Evolutionary conservation across 805 yeast genomes (phyloP).

Genomic region (Candida ortonii): DNA sequence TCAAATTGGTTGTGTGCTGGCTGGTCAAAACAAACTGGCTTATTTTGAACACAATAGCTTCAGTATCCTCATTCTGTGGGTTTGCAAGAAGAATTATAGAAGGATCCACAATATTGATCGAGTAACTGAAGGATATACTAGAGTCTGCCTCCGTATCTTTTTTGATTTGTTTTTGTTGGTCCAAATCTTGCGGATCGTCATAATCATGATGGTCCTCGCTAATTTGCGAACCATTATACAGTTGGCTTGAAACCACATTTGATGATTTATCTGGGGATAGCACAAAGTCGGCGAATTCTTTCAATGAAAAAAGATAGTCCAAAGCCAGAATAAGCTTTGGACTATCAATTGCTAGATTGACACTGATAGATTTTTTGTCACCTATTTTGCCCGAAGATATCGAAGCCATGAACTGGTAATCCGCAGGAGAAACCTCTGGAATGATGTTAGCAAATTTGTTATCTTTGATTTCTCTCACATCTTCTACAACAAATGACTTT

Average conservation of each 20-base stretch:
- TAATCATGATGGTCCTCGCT: no score
- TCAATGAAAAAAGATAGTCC: conserved; percentile 79
- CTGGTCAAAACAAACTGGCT: conserved; percentile 73
- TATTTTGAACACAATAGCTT: conserved; percentile 86
- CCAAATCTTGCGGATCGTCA: no score
- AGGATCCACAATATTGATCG: conserved; percentile 66
- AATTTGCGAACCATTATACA: no score
- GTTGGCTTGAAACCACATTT: no score
- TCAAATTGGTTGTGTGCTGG: conserved; percentile 62
- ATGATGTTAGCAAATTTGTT: conserved; percentile 79
- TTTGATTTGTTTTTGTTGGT: no score
- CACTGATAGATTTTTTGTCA: conserved; percentile 40
- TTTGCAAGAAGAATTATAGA: conserved; percentile 80
- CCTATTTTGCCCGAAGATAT: conserved; percentile 42
- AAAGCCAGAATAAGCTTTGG: conserved; percentile 81
- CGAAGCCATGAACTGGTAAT: conserved; percentile 68
- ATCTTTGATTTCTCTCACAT: conserved; percentile 57
- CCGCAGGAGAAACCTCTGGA: conserved; percentile 61
- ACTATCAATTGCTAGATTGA: conserved; percentile 67
- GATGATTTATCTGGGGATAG: no score
- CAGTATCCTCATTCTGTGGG: conserved; percentile 64
- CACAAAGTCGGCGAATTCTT: conserved; percentile 57
- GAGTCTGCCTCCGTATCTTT: conserved; percentile 8
- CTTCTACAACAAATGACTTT: conserved; percentile 74
- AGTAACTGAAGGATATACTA: conserved; percentile 10